phyloP scores from a whole-genome alignment of 805 yeast species.

The Blastobotrys attinorum region DNA sequence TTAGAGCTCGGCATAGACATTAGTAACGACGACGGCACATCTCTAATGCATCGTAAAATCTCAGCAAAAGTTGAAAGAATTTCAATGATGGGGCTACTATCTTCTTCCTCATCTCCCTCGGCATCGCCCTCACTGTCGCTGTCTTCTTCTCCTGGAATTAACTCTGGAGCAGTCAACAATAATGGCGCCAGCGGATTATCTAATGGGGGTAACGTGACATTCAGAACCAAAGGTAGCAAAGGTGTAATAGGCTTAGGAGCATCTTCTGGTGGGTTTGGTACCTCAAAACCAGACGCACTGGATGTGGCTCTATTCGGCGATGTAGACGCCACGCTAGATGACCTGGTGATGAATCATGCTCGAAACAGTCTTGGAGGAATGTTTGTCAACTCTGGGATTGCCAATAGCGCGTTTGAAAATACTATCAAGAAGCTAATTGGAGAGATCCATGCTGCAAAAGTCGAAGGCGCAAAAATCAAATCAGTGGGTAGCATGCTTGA shows the following conservation, averaged over 20 bases:
- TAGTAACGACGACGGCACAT: conserved; percentile 34
- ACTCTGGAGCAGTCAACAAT: neutral
- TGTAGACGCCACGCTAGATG: conserved; percentile 26
- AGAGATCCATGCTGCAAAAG: conserved; percentile 27
- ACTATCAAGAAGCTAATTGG: conserved; percentile 28
- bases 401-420: conserved; percentile 25
- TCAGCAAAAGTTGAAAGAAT: conserved; percentile 75
- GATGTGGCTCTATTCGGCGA: conserved; percentile 31
- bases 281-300: conserved; percentile 15
- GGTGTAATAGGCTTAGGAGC: too few species aligned
- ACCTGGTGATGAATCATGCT: conserved; percentile 29
- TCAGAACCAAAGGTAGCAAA: neutral
- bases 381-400: conserved; percentile 26
- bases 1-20: conserved; percentile 93
- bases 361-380: conserved; percentile 29
- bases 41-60: conserved; percentile 74
- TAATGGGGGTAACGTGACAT: conserved; percentile 3
- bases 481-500: conserved; percentile 24
- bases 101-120: conserved; percentile 6
- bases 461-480: conserved; percentile 29
- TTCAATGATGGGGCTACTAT: conserved; percentile 42
- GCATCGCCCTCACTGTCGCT: too few species aligned
- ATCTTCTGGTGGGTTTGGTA: neutral
- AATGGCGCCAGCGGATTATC: too few species aligned
- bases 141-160: too few species aligned